Percentiles rank a stretch among this genome's conserved stretches.
Conservation (phyloP, 2,329 filamentous ascomycete genomes). For the Talaromyces sp. region DNA sequence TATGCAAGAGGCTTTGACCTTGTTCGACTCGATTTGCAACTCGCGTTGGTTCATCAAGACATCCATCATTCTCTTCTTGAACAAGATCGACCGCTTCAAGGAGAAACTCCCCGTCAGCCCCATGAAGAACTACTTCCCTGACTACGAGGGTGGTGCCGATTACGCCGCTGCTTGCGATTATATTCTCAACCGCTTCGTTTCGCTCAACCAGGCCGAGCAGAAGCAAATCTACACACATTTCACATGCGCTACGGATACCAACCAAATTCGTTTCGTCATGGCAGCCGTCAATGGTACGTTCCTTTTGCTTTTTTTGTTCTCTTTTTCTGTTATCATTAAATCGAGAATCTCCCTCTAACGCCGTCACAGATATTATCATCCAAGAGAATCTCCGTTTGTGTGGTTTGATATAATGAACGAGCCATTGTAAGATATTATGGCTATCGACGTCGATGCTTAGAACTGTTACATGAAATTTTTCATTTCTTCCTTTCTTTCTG, state of each 20-base stretch:
- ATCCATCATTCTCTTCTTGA: constrained; percentile 68
- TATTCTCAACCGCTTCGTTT: constrained; percentile 97
- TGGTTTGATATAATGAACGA: constrained; percentile 76
- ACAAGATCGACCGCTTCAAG: constrained; percentile 73
- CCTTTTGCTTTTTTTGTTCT: not conserved
- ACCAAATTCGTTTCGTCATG: constrained; percentile 99
- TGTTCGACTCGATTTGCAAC: constrained; percentile 71
- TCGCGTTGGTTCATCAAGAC: constrained; percentile 70
- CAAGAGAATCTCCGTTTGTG: constrained; percentile 97
- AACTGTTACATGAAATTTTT: constrained; percentile 18
- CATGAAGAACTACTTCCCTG: constrained; percentile 73
- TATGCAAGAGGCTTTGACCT: constrained; percentile 68
- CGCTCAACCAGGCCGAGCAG: constrained; percentile 96
- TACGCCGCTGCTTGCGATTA: constrained; percentile 97
- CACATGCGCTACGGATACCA: constrained; percentile 97
- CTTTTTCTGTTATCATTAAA: too few species aligned
- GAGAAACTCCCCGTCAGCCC: constrained; percentile 69
- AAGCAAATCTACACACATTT: constrained; percentile 99
- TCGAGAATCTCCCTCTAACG: not conserved
- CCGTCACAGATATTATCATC: constrained; percentile 85
- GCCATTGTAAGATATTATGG: constrained; percentile 16
- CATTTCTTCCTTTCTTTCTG: constrained; percentile 29
- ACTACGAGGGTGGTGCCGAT: constrained; percentile 87
- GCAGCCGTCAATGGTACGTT: constrained; percentile 88
- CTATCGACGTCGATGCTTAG: constrained; percentile 17